These are phyloP conservation scores for Parachaetomium inaequale DNA, from an alignment of 495 filamentous ascomycete genomes.

Conservation along the genomic window DNA sequence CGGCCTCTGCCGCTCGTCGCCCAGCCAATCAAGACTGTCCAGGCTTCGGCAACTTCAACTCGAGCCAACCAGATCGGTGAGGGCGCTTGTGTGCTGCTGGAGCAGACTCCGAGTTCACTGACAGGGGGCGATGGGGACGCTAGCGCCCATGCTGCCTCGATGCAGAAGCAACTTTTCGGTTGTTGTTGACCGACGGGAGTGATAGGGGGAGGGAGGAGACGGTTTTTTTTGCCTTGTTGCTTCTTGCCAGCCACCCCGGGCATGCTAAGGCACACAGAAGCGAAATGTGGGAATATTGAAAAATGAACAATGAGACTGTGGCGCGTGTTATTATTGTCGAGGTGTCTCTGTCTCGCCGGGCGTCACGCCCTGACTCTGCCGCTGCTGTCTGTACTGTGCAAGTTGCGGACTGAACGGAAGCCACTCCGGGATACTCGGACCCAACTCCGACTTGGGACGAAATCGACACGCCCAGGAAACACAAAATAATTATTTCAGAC, in stretches of 20 bases:
- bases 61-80: background rate
- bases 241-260: background rate
- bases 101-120: background rate
- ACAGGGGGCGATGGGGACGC: background rate
- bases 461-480: background rate
- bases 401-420: background rate
- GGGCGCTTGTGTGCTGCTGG: background rate
- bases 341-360: background rate
- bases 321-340: background rate
- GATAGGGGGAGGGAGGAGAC: background rate
- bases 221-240: background rate
- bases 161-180: background rate
- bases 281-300: slow-evolving; percentile 11
- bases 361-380: background rate
- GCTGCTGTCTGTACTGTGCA: background rate
- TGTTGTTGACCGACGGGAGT: background rate
- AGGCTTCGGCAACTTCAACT: slow-evolving; percentile 6
- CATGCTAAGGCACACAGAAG: background rate
- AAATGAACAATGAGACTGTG: background rate
- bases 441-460: no score
- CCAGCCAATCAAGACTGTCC: background rate
- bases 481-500: no score
- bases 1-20: background rate
- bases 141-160: background rate
- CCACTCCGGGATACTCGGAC: background rate